Evolutionary conservation across 2,329 filamentous ascomycete genomes (phyloP).

Genomic region (Amylocarpus encephaloides): DNA sequence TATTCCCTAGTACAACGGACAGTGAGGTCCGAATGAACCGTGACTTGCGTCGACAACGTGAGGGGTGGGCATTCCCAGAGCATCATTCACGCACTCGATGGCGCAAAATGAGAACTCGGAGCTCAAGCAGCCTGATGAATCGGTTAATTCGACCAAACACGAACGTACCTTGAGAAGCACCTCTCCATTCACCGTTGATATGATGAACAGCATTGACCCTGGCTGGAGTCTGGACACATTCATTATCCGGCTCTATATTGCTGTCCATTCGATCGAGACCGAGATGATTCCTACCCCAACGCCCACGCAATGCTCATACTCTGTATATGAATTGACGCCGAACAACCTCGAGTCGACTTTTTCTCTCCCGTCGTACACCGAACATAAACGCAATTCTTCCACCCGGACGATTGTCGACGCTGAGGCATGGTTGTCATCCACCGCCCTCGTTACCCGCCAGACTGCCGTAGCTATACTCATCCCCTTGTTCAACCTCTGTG

Average conservation of each 20-base stretch:
- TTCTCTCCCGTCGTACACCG: not conserved
- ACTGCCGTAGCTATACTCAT: slow-evolving; percentile 17
- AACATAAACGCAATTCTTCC: not conserved
- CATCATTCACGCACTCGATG: not conserved
- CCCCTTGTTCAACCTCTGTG: slow-evolving; percentile 59
- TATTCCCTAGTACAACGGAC: not conserved
- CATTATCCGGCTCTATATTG: slow-evolving; percentile 2
- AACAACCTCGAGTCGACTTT: not conserved
- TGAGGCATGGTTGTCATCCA: slow-evolving; percentile 7
- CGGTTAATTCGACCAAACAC: not conserved
- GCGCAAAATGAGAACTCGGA: not conserved
- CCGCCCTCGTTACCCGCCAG: slow-evolving; percentile 20
- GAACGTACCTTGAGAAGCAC: not conserved
- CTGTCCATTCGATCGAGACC: not conserved
- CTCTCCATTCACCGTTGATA: not conserved
- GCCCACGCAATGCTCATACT: slow-evolving; percentile 5
- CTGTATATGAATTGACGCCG: not conserved
- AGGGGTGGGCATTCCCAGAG: not conserved
- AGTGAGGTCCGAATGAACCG: not conserved
- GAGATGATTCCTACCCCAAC: not conserved
- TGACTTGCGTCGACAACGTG: not conserved
- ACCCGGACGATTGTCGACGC: not conserved
- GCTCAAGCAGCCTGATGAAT: not conserved
- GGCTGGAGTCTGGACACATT: not conserved
- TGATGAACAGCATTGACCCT: too few species aligned